Evolutionary conservation across 805 yeast species (phyloP).

Genomic region (Pichia cephalocereana): DNA sequence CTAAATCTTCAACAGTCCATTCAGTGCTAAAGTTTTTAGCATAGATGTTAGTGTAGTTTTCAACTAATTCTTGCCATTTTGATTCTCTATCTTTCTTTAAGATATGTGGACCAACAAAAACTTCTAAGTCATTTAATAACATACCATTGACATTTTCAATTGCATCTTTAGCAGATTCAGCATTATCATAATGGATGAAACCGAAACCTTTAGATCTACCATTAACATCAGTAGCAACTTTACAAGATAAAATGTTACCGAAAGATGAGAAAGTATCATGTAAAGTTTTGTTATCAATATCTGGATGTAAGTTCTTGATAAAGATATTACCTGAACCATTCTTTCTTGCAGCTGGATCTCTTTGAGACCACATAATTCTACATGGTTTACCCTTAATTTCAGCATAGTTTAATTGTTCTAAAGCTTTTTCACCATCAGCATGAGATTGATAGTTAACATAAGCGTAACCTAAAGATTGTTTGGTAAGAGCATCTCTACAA

Average conservation of each 20-base stretch:
- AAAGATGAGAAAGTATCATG: conserved; percentile 97
- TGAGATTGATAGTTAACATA: conserved; percentile 90
- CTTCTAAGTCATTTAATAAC: conserved; percentile 93
- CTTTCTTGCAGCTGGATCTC: conserved; percentile 93
- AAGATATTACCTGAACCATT: conserved; percentile 94
- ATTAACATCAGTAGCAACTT: conserved; percentile 89
- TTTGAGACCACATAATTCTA: conserved; percentile 99
- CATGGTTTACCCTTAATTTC: conserved; percentile 92
- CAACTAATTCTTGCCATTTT: conserved; percentile 80
- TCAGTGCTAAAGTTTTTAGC: conserved; percentile 81
- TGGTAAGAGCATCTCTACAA: conserved; percentile 96
- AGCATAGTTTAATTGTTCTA: conserved; percentile 91
- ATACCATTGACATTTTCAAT: conserved; percentile 97
- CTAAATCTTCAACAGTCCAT: conserved; percentile 61
- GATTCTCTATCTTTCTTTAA: conserved; percentile 91
- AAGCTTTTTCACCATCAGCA: conserved; percentile 87
- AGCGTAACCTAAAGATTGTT: conserved; percentile 96
- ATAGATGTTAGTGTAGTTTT: conserved; percentile 92
- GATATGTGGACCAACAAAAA: conserved; percentile 90
- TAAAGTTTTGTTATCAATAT: conserved; percentile 96
- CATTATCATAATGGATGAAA: conserved; percentile 91
- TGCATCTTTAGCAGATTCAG: conserved; percentile 89
- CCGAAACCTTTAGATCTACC: conserved; percentile 95
- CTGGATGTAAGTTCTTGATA: conserved; percentile 97
- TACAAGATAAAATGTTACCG: conserved; percentile 92